phyloP scores from a whole-genome alignment of 768 basidiomycete species.

The Russula griseocarnosa region DNA sequence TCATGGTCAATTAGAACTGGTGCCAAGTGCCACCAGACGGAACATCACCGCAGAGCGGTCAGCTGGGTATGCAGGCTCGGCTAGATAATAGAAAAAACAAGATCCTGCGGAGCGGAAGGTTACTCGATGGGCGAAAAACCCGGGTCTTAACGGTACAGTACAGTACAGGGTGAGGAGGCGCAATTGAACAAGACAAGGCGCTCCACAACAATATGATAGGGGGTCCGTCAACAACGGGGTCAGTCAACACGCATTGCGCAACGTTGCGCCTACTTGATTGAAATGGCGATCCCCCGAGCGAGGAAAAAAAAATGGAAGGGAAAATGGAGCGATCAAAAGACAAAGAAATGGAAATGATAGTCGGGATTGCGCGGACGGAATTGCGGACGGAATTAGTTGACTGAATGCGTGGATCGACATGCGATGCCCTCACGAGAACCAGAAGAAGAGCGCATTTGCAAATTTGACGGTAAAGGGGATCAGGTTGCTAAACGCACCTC shows the following conservation, averaged over 20 bases:
- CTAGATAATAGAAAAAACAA: not conserved
- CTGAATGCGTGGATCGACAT: conserved; percentile 8
- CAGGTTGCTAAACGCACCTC: not conserved
- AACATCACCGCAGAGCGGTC: not conserved
- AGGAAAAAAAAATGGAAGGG: not conserved
- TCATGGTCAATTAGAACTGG: no score
- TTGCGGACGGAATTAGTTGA: conserved; percentile 2
- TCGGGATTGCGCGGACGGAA: not conserved
- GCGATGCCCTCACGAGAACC: no score
- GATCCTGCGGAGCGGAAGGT: not conserved
- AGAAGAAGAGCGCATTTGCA: no score
- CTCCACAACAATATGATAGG: conserved; percentile 3
- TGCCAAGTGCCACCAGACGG: not conserved
- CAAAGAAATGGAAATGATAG: conserved; percentile 1
- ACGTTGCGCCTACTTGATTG: not conserved
- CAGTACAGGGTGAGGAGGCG: conserved; percentile 4
- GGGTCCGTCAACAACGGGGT: no score
- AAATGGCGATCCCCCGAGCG: not conserved
- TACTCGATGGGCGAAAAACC: no score
- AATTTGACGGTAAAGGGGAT: no score
- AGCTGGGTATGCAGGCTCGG: not conserved
- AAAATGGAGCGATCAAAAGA: not conserved
- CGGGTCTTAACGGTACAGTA: no score
- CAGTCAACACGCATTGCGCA: no score
- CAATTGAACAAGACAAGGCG: not conserved